These are phyloP conservation scores for Suillus sp. DNA, from an alignment of 768 basidiomycete species.

Conservation along the genomic window DNA sequence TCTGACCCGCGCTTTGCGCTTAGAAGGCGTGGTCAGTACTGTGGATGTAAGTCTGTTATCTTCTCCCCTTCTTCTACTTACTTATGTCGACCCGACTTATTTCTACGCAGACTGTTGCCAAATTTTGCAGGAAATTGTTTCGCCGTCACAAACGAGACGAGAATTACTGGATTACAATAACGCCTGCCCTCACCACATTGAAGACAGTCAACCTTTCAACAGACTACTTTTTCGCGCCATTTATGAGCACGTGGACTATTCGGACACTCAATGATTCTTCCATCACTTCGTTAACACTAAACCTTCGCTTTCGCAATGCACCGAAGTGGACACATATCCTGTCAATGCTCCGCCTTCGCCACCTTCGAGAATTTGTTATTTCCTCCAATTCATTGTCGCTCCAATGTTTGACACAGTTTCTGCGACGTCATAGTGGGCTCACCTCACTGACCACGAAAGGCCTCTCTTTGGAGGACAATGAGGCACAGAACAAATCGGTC, in stretches of 20 bases:
- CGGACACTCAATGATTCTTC: conserved; percentile 8
- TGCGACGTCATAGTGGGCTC: conserved; percentile 4
- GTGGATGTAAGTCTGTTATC: neutral
- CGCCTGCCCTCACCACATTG: conserved; percentile 1
- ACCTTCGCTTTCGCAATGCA: conserved; percentile 8
- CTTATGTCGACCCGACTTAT: too few species aligned
- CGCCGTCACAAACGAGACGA: conserved; percentile 1
- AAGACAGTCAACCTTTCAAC: neutral
- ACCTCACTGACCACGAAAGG: conserved; percentile 5
- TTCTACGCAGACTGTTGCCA: neutral
- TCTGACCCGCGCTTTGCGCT: conserved; percentile 5
- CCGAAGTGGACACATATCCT: conserved; percentile 5
- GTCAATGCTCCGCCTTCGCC: conserved; percentile 6
- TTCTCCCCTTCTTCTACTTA: neutral
- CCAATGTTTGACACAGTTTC: conserved; percentile 3
- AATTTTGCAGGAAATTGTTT: conserved; percentile 3
- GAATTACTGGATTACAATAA: conserved; percentile 8
- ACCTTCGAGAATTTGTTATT: conserved; percentile 9
- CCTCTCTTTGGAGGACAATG: neutral
- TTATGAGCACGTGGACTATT: conserved; percentile 7
- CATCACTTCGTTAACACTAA: neutral
- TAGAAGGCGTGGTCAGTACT: conserved; percentile 4
- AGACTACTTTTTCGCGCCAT: conserved; percentile 7
- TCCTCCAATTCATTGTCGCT: conserved; percentile 5
- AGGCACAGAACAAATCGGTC: neutral